Evolutionary conservation across 2,329 filamentous ascomycete species (phyloP), one percentile per base, ranked within the genome.

Genomic region (Ambrosiella xylebori): DNA sequence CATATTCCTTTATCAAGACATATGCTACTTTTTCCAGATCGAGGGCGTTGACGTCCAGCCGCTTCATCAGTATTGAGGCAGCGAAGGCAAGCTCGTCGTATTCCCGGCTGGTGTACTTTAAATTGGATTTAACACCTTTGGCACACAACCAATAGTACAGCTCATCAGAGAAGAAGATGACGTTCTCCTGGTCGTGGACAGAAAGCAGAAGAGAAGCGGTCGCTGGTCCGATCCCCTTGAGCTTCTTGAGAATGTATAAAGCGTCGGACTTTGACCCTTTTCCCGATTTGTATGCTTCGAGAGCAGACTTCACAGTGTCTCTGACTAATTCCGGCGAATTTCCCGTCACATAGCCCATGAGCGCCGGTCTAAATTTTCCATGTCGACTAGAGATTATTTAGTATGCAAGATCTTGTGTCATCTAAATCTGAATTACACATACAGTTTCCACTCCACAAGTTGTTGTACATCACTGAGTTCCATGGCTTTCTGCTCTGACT

Each of bases 121-220:
- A 82, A 27, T 71, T 68, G 0, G 65, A 69, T 57, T 71, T 75
- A 45, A 71, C 69, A 0, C 74, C 74, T n/a, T 69, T 67, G 65
- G 77, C 79, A 64, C 79, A 79, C 5, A 85, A 69, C 85, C 85
- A 91, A 63, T 82, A 77, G 65, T 82, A 91, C 2, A 83, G 75
- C 68, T 93, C 87, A 65, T 94, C 88, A 1, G 82, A 85, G 69
- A 91, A 91, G 73, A 91, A 91, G 1, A 86, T 76, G 54, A 82
- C 74, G 11, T 70, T 69, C 0, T 72, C 68, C 0, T 82, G 76
- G 61, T 81, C 76, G 62, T 81, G 77, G 3, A 85, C 78, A 3
- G 82, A 78, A 2, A 93, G 74, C 1, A 91, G 70, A 38, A 93
- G 76, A 1, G 85, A 87, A 0, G 85, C 86, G 0, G 86, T 91